A percentile compares a stretch with the other conserved stretches of the same genome.
phyloP scores from a whole-genome alignment of 2,329 filamentous ascomycete species.

The Botrytis galanthina region DNA sequence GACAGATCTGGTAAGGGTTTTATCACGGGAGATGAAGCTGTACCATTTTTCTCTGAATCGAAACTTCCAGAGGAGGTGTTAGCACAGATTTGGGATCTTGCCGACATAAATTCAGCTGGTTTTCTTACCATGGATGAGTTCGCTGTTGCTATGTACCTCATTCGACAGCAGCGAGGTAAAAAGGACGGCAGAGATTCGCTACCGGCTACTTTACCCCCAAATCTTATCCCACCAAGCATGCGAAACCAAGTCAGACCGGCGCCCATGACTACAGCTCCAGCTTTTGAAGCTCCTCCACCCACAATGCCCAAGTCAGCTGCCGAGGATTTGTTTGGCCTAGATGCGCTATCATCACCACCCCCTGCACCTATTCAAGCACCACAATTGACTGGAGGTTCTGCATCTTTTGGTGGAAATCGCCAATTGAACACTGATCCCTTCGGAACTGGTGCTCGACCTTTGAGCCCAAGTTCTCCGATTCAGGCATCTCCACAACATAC shows the following conservation, averaged over 20 bases:
- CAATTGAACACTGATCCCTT: constrained; percentile 40
- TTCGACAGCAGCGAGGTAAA: constrained; percentile 80
- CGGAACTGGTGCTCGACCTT: constrained; percentile 41
- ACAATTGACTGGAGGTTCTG: constrained; percentile 74
- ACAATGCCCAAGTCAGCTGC: constrained; percentile 72
- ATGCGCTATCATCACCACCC: constrained; percentile 60
- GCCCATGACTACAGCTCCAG: constrained; percentile 44
- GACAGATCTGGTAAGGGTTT: constrained; percentile 78
- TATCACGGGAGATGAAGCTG: constrained; percentile 92
- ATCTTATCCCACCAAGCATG: constrained; percentile 82
- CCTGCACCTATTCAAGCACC: constrained; percentile 53
- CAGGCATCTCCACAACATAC: constrained; percentile 34
- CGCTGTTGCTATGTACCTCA: constrained; percentile 95
- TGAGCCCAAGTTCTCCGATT: constrained; percentile 34
- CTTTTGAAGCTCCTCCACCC: constrained; percentile 45
- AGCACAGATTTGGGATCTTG: constrained; percentile 95
- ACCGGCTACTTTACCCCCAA: constrained; percentile 74
- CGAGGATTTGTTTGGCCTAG: constrained; percentile 91
- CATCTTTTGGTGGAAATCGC: constrained; percentile 50
- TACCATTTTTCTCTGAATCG: constrained; percentile 90
- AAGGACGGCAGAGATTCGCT: constrained; percentile 60
- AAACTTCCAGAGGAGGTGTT: constrained; percentile 83
- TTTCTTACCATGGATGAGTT: constrained; percentile 86
- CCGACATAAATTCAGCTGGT: constrained; percentile 89
- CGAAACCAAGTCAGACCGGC: constrained; percentile 58